Conservation (phyloP, 148 eudicot species). For the Arbutus unedo region DNA sequence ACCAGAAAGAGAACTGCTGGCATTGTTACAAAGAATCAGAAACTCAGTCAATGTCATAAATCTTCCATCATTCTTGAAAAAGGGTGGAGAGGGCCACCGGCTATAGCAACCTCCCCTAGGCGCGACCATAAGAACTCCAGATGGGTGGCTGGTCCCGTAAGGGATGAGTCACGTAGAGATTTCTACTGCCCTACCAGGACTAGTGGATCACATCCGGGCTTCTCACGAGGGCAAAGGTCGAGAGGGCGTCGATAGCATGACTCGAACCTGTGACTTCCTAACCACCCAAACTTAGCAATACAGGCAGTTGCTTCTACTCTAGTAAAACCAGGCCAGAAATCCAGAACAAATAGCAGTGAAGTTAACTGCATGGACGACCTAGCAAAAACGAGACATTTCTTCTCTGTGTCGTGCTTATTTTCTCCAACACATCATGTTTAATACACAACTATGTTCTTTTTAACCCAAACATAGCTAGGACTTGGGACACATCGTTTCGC, state of each 20-base stretch:
- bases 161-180: too few relatives aligned
- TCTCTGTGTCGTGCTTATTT: not conserved
- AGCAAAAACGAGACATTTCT: not conserved
- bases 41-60: slow-evolving; percentile 51
- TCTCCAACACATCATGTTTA: not conserved
- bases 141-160: too few relatives aligned
- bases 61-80: slow-evolving; percentile 30
- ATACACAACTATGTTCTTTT: not conserved
- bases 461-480: not conserved
- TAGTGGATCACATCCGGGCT: too few relatives aligned
- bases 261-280: too few relatives aligned
- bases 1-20: slow-evolving; percentile 62
- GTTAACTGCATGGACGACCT: not conserved
- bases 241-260: too few relatives aligned
- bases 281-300: too few relatives aligned
- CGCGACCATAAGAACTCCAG: too few relatives aligned
- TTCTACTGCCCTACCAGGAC: too few relatives aligned
- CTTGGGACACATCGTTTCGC: not conserved
- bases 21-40: slow-evolving; percentile 42
- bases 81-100: too few relatives aligned
- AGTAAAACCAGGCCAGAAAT: not conserved
- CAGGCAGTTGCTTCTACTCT: not conserved
- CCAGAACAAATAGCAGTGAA: not conserved
- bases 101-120: too few relatives aligned
- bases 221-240: too few relatives aligned